Base-by-base conservation (phyloP, 805 yeast genomes). In the Saccharomycopsis malanga region DNA sequence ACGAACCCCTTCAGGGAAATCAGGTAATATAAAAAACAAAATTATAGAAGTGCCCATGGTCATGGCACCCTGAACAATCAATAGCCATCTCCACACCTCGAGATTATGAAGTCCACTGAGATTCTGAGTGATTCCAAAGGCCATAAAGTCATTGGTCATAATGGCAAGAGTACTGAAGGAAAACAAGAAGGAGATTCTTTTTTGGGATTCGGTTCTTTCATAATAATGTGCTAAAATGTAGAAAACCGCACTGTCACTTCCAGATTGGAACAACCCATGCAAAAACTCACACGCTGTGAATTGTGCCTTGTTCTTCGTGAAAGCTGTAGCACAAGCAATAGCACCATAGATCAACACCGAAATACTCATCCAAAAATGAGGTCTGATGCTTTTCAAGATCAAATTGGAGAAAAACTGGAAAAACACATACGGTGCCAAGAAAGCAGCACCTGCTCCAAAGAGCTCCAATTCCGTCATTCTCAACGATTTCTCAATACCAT, bases 391-490 rank as follows among this genome's bases (percentile, higher is more conserved):
- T 48, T 68, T 68, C 53, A 71, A 61, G 36, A 61, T 44, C 48
- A 66, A 65, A 52, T 70, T 71, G 39, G 71, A 64, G 22, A 69
- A 47, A 32, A 30, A 48, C 29, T 50, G 52, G 38, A 50, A 47
- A 21, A 50, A 23, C 21, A 48, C 30, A 24, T 43, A 50, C 4
- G 54, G 54, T 20, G 41, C 44, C 23, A 38, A 50, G 24, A 48
- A 50, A 12, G 50, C 44, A 6, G 44, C 34, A 3, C 17, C 25
- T 4, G 39, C 81, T 27, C 69, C 69, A 57, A 79, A 77, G 66
- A 71, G 81, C 56, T 83, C 81, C 52, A 71, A 69, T 4, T 83
- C 81, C 1, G 62, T 59, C 39, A 83, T 67, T n/a, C 68, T 56
- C 38, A 83, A 61, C 46, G 77, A 81, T 1, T 57, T 61, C 18